Conservation (phyloP, 441 rosid species). For the Sinapis alba region DNA sequence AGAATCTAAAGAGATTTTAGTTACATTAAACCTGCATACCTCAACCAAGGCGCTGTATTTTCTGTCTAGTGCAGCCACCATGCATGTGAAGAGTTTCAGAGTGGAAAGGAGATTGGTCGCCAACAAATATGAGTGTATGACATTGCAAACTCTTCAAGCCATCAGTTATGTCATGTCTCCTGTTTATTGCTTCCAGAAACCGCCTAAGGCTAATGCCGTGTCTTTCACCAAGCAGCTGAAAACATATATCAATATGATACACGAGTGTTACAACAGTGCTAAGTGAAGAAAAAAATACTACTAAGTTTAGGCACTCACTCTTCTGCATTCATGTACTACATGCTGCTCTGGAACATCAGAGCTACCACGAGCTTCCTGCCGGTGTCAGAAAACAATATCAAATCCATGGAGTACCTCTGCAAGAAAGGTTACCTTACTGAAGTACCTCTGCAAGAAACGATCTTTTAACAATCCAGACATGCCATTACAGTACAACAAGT, state of each 20-base stretch:
- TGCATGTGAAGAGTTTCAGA: constrained; percentile 71
- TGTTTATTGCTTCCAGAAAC: constrained; percentile 67
- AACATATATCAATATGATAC: not conserved
- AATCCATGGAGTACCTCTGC: not conserved
- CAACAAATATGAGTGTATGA: constrained; percentile 74
- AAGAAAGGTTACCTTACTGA: constrained; percentile 63
- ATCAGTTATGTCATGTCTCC: constrained; percentile 61
- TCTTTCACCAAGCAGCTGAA: constrained; percentile 66
- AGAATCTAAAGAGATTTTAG: not conserved
- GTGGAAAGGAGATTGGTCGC: constrained; percentile 75
- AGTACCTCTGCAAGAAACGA: constrained; percentile 63
- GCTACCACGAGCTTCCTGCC: constrained; percentile 78
- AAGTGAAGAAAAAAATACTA: constrained; percentile 1
- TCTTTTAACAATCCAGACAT: constrained; percentile 74
- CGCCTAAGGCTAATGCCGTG: constrained; percentile 53
- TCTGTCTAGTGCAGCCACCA: constrained; percentile 67
- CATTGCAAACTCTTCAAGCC: constrained; percentile 64
- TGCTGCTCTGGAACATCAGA: too few species aligned
- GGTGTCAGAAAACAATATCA: constrained; percentile 15
- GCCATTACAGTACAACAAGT: constrained; percentile 70
- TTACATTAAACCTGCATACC: constrained; percentile 43
- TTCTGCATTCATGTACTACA: too few species aligned
- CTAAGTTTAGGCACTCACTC: too few species aligned
- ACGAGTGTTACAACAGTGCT: not conserved
- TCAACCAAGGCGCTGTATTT: constrained; percentile 75